Evolutionary conservation across 768 basidiomycete genomes (phyloP), one percentile per base, ranked within the genome.

Genomic region (Hemileccinum rubropunctum): DNA sequence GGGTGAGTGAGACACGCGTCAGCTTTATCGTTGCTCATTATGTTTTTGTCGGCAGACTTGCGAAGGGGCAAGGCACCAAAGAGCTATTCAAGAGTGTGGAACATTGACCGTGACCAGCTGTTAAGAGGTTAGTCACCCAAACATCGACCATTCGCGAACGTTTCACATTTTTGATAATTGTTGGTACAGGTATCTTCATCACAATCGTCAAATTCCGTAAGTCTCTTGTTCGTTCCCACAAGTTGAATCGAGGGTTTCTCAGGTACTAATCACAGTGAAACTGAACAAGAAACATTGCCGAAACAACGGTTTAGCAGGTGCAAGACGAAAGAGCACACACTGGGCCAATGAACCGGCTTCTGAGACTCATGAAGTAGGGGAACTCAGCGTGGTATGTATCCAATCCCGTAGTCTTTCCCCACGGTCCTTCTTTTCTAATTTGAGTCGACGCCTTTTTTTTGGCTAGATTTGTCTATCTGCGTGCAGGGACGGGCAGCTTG

Each of bases 401-500:
- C 21, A 18, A 14, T 26, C 9, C 15, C n/a, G 2, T 36, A 36
- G 14, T 4, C n/a, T 8, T 44, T 40, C n/a, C 2, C 8, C 23
- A 26, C 21, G 35, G 12, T 15, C 13, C 23, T 13, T 30, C 12
- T 42, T 42, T 28, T 30, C 23, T 23, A n/a, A 17, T 13, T 6
- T 35, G 37, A 27, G 11, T 34, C 18, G 10, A 15, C 10, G 15
- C 9, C 23, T 30, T 12, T 30, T 12, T 30, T 30, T 30, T 30
- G 9, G 11, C 17, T 18, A 56, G 55, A 42, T 56, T 27, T 54
- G 45, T 28, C 13, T 57, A n/a, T 57, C 56, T 9, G 53, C 56
- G 13, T 57, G 53, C 35, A 47, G 35, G 10, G 56, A 57, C 28
- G 36, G 28, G 14, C 48, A 57, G 18, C 7, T 42, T 20, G 52